Evolutionary conservation across 371 early-diverging fungal species (phyloP).

Genomic region (Chytridiales sp.): DNA sequence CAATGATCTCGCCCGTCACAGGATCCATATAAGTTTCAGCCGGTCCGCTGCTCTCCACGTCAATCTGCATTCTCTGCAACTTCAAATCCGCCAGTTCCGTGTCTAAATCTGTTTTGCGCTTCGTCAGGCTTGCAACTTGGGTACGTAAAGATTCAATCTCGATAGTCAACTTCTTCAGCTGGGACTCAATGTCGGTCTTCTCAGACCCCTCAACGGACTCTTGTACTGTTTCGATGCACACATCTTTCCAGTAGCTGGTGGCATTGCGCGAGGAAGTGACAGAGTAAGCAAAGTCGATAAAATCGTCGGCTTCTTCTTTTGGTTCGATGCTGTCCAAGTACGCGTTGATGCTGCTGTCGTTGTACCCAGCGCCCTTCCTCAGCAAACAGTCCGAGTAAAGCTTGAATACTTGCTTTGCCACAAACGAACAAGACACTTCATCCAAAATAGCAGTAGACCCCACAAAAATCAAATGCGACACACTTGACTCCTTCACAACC

Average conservation of each 20-base stretch:
- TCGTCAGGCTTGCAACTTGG: slow-evolving; percentile 31
- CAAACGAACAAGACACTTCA: slow-evolving; percentile 23
- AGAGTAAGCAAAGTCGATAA: slow-evolving; percentile 41
- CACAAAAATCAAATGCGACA: slow-evolving; percentile 28
- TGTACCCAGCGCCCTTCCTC: slow-evolving; percentile 1
- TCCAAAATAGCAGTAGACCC: slow-evolving; percentile 32
- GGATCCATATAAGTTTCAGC: slow-evolving; percentile 35
- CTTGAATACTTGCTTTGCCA: slow-evolving; percentile 28
- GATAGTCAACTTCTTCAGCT: slow-evolving; percentile 24
- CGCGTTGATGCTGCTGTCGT: not conserved
- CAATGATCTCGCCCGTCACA: slow-evolving; percentile 35
- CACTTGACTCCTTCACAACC: slow-evolving; percentile 8
- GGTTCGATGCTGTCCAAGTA: slow-evolving; percentile 13
- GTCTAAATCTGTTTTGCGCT: slow-evolving; percentile 35
- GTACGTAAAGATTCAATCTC: slow-evolving; percentile 26
- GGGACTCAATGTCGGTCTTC: slow-evolving; percentile 33
- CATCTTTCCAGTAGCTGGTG: slow-evolving; percentile 36
- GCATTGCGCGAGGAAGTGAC: slow-evolving; percentile 17
- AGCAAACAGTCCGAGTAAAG: slow-evolving; percentile 23
- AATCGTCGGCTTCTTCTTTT: slow-evolving; percentile 36
- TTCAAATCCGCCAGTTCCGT: slow-evolving; percentile 26
- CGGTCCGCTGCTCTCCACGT: slow-evolving; percentile 26
- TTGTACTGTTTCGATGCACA: slow-evolving; percentile 44
- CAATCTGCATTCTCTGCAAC: slow-evolving; percentile 34
- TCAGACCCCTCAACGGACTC: slow-evolving; percentile 40